Percentiles rank a stretch among this genome's conserved stretches.
phyloP scores from a whole-genome alignment of 345 rosid genomes.

The Syzygium aromaticum region DNA sequence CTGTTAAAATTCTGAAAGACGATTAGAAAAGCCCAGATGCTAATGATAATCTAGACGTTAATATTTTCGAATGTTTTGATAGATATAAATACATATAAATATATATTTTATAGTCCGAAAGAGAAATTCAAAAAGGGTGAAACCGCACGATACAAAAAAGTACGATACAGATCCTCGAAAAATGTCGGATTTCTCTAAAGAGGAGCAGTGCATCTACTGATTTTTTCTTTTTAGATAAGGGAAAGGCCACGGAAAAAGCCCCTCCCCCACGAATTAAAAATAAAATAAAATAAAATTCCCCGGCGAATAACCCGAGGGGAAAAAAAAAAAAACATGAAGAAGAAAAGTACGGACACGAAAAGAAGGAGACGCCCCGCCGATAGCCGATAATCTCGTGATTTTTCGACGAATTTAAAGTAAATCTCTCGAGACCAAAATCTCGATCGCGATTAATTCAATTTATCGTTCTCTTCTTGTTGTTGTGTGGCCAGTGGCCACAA shows the following conservation, averaged over 20 bases:
- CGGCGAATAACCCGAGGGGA: background rate
- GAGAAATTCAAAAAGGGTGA: background rate
- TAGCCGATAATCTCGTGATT: background rate
- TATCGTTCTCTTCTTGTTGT: background rate
- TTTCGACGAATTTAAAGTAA: background rate
- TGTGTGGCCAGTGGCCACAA: background rate
- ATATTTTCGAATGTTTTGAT: background rate
- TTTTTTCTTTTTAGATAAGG: background rate
- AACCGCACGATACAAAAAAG: background rate
- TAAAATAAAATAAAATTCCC: background rate
- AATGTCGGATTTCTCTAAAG: background rate
- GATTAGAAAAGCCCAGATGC: background rate
- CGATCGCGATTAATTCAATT: background rate
- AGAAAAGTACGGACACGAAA: background rate
- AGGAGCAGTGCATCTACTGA: background rate
- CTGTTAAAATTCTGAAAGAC: background rate
- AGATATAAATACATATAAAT: background rate
- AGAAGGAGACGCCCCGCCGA: background rate
- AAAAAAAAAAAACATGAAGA: too few relatives aligned
- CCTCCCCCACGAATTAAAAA: too few relatives aligned
- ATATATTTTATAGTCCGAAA: background rate
- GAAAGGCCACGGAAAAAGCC: background rate
- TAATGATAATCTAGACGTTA: background rate
- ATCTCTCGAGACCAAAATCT: background rate
- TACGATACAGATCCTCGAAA: background rate